phyloP scores from a whole-genome alignment of 1,139 yeast species.

The Zygoascus meyerae region DNA sequence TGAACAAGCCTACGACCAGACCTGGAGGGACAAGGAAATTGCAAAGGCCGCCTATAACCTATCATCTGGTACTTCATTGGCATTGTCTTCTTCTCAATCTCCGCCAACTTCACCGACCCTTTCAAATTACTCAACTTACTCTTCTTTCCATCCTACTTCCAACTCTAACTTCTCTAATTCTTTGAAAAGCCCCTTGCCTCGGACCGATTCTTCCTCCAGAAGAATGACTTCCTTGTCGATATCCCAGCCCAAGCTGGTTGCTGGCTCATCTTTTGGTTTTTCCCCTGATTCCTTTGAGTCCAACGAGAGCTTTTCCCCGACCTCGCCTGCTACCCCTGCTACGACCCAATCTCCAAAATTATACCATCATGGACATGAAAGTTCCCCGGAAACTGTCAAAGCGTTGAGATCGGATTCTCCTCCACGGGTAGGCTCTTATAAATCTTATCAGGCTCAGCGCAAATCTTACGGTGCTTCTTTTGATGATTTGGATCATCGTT shows the following conservation, averaged over 20 bases:
- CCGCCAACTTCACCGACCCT: no score
- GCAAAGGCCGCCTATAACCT: no score
- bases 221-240: background rate
- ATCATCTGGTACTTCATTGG: no score
- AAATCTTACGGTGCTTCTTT: background rate
- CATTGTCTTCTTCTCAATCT: no score
- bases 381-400: constrained; percentile 2
- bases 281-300: constrained; percentile 9
- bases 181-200: no score
- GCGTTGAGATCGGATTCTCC: background rate
- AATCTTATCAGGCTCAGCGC: constrained; percentile 2
- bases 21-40: background rate
- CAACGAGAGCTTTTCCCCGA: background rate
- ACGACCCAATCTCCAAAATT: background rate
- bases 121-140: no score
- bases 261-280: constrained; percentile 8
- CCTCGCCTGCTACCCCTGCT: constrained; percentile 5
- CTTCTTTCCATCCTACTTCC: no score
- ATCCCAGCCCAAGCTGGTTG: constrained; percentile 6
- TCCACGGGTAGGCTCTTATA: constrained; percentile 5
- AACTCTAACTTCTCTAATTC: no score
- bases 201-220: no score
- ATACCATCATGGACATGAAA: background rate
- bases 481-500: background rate
- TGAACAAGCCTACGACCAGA: constrained; percentile 1